A percentile compares a stretch with the other conserved stretches of the same genome.
These are phyloP conservation scores for Amylocystis lapponica DNA, from an alignment of 768 basidiomycete genomes.

Conservation along the genomic window DNA sequence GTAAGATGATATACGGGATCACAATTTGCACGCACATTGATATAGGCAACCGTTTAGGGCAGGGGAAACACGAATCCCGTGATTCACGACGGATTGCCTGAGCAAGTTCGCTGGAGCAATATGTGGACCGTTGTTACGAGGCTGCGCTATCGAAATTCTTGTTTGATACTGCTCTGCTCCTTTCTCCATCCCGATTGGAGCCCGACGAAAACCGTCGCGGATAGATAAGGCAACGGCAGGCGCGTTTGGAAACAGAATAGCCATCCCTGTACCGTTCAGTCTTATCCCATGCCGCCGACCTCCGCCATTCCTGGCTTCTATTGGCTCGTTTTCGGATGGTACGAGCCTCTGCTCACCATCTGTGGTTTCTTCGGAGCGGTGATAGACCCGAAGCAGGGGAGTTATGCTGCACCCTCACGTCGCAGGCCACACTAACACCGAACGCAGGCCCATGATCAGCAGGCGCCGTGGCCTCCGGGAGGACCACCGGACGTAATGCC, in stretches of 20 bases:
- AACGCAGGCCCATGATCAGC: constrained; percentile 60
- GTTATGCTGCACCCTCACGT: constrained; percentile 12
- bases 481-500: constrained; percentile 47
- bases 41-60: constrained; percentile 20
- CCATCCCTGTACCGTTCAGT: constrained; percentile 2
- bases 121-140: too few species aligned
- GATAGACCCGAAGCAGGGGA: constrained; percentile 58
- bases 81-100: neutral
- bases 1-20: constrained; percentile 38
- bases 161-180: too few species aligned
- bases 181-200: too few species aligned
- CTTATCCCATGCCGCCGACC: constrained; percentile 33
- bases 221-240: too few species aligned
- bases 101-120: too few species aligned
- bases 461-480: constrained; percentile 64
- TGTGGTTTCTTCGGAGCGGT: constrained; percentile 63
- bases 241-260: too few species aligned
- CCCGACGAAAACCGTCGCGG: too few species aligned
- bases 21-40: constrained; percentile 3
- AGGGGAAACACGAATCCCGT: constrained; percentile 5
- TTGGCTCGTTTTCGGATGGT: constrained; percentile 67
- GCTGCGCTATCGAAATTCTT: too few species aligned
- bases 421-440: constrained; percentile 2
- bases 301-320: constrained; percentile 72
- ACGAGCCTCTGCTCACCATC: constrained; percentile 64